A percentile compares a stretch with the other conserved stretches of the same genome.
These are phyloP conservation scores for Trichosanthes truncata DNA, from an alignment of 306 rosid genomes.

Conservation along the genomic window DNA sequence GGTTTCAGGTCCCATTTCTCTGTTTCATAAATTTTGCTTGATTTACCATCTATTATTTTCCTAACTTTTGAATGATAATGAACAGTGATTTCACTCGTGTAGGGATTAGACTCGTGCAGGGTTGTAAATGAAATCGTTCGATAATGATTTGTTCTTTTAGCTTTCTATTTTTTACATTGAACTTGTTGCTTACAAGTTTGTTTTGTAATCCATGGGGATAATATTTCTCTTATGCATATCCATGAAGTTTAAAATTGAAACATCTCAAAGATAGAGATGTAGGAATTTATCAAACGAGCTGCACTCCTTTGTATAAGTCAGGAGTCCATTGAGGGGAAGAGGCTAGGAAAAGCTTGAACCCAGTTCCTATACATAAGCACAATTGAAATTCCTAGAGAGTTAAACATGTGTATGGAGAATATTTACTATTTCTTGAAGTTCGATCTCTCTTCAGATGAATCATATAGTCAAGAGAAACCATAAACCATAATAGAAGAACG, in stretches of 20 bases:
- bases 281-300: conserved; percentile 9
- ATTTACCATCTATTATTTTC: neutral
- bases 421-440: neutral
- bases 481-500: neutral
- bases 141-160: neutral
- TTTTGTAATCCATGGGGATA: neutral
- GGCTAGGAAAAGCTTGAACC: neutral
- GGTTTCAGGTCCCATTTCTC: conserved; percentile 34
- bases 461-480: neutral
- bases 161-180: neutral
- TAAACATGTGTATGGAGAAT: neutral
- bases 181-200: neutral
- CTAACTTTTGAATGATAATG: neutral
- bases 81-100: neutral
- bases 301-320: neutral
- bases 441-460: neutral
- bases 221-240: neutral
- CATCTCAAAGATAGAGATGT: neutral
- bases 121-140: neutral
- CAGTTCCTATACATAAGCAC: neutral
- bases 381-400: too few species aligned
- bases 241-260: neutral
- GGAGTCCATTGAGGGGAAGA: conserved; percentile 12
- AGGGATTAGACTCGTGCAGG: neutral
- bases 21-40: neutral